Evolutionary conservation across 495 filamentous ascomycete genomes (phyloP), one percentile per base, ranked within the genome.

Genomic region (Xylaria cubensis): DNA sequence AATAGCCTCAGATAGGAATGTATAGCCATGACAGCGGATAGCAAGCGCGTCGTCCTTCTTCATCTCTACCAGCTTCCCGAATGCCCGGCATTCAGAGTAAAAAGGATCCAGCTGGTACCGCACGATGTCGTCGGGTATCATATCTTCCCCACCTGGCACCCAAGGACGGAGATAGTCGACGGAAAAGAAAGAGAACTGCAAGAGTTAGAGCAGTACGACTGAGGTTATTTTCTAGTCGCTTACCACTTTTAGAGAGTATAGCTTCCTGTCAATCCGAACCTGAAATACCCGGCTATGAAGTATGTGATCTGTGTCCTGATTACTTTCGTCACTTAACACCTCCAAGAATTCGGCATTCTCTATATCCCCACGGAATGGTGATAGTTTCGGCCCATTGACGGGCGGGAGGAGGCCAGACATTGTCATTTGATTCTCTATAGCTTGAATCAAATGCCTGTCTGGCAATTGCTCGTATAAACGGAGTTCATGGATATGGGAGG

Each of bases 51-150:
- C 1, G 12, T 63, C 36, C 19, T 63, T 42, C 8, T 42, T 63
- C 36, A 44, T 15, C 26, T 63, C 9, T 21, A 12, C 3, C 4
- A 63, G 21, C 8, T 24, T 2, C 36, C 36, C 59, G 9, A 63
- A 42, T 7, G 39, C 59, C 19, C 36, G 59, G 19, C 36, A 42
- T 26, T 63, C 59, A 4, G 59, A n/a, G n/a, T 63, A 63, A 7
- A 63, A 42, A 42, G 59, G 59, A 42, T 63, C 36, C 7, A 63
- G 17, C 1, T 63, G 59, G 13, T 63, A 42, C 34, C 59, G n/a
- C 7, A 63, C n/a, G 21, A 39, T 19, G 6, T 63, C 34, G 19
- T 26, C n/a, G 12, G 36, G 13, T 8, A 61, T 3, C 58, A 61
- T 29, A 39, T 61, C n/a, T 4, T 61, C 34, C 10, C 29, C 58